A percentile compares a stretch with the other conserved stretches of the same genome.
phyloP scores from a whole-genome alignment of 768 basidiomycete genomes.

The Suillus weaverae region DNA sequence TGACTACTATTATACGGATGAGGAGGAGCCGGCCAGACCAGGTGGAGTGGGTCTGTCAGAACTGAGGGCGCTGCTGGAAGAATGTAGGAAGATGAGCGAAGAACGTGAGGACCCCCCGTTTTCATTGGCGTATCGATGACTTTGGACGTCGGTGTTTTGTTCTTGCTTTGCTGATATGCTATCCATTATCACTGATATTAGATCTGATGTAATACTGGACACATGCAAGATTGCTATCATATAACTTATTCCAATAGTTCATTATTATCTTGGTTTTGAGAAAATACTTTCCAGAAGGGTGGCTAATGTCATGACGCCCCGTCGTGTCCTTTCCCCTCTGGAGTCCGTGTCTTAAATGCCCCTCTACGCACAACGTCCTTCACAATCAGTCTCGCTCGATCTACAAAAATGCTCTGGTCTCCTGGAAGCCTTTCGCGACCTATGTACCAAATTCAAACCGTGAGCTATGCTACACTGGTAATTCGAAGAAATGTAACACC shows the following conservation, averaged over 20 bases:
- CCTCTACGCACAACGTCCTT: conserved; percentile 58
- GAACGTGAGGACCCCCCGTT: conserved; percentile 29
- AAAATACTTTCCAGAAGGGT: not conserved
- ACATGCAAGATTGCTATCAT: not conserved
- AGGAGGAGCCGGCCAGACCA: conserved; percentile 25
- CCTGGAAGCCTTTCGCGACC: conserved; percentile 29
- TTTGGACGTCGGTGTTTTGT: not conserved
- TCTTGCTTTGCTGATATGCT: not conserved
- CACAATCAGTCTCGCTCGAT: conserved; percentile 55
- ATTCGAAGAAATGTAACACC: conserved; percentile 22
- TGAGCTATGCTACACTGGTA: not conserved
- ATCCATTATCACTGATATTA: not conserved
- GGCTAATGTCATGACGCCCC: conserved; percentile 26
- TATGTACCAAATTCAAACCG: conserved; percentile 9
- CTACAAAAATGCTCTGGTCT: conserved; percentile 12
- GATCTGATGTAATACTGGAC: not conserved
- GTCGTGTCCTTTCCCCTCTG: conserved; percentile 63
- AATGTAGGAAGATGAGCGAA: conserved; percentile 49
- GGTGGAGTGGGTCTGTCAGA: conserved; percentile 37
- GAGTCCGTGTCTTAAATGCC: conserved; percentile 67
- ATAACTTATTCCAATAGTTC: not conserved
- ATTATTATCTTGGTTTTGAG: not conserved
- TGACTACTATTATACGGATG: conserved; percentile 34
- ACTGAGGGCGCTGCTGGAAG: conserved; percentile 54
- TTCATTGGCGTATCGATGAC: conserved; percentile 16